phyloP scores from a whole-genome alignment of 805 yeast species.

The Barnettozyma wickerhamii region DNA sequence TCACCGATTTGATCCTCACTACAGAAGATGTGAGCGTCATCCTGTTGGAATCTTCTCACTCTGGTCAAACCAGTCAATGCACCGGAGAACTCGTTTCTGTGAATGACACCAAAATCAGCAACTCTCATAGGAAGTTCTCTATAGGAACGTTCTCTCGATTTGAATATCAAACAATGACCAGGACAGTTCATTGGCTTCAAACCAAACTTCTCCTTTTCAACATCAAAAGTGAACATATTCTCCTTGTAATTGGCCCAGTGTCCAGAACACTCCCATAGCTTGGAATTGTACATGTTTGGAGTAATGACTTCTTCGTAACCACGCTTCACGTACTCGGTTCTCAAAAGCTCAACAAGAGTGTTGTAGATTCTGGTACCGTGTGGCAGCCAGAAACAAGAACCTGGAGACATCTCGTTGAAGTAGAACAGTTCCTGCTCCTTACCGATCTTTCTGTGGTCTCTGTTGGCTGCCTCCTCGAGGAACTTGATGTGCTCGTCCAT shows the following conservation, averaged over 20 bases:
- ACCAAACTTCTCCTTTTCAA: slow-evolving; percentile 93
- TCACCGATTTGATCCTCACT: slow-evolving; percentile 82
- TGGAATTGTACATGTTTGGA: slow-evolving; percentile 97
- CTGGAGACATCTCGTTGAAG: slow-evolving; percentile 97
- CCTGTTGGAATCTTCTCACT: slow-evolving; percentile 98
- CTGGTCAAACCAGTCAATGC: slow-evolving; percentile 93
- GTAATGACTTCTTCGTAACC: slow-evolving; percentile 98
- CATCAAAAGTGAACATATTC: slow-evolving; percentile 95
- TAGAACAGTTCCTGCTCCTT: slow-evolving; percentile 92
- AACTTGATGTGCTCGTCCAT: slow-evolving; percentile 94
- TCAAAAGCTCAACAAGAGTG: slow-evolving; percentile 72
- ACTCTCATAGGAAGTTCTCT: slow-evolving; percentile 98
- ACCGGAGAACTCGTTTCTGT: slow-evolving; percentile 95
- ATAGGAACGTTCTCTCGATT: slow-evolving; percentile 89
- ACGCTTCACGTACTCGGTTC: slow-evolving; percentile 83
- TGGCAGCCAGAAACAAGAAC: slow-evolving; percentile 98
- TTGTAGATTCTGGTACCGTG: slow-evolving; percentile 98
- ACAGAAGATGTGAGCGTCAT: slow-evolving; percentile 98
- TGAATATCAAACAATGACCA: slow-evolving; percentile 91
- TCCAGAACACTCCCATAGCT: slow-evolving; percentile 98
- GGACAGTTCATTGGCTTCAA: slow-evolving; percentile 94
- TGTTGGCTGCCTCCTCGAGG: slow-evolving; percentile 90
- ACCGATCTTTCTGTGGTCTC: slow-evolving; percentile 97
- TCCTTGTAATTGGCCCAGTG: slow-evolving; percentile 98
- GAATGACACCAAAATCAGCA: slow-evolving; percentile 96